Conservation (phyloP, 1,284 basidiomycete genomes). For the Ganoderma lucidum region DNA sequence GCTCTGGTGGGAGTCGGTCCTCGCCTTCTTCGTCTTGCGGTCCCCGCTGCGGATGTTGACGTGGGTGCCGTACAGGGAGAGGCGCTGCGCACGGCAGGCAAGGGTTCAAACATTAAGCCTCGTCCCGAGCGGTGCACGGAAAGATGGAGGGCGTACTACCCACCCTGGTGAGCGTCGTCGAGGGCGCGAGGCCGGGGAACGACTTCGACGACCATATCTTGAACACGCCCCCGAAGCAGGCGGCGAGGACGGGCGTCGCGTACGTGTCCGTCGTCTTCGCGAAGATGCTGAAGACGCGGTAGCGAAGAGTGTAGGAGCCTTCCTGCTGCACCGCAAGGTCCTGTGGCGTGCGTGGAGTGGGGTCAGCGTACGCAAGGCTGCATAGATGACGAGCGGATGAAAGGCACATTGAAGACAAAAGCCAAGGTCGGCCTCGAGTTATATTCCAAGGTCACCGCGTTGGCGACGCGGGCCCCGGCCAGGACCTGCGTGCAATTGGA, state of each 20-base stretch:
- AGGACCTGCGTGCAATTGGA: constrained; percentile 62
- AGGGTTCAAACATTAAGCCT: not conserved
- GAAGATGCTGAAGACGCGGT: constrained; percentile 39
- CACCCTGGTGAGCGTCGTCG: constrained; percentile 81
- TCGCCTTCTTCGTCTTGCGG: constrained; percentile 7
- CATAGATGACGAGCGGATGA: not conserved
- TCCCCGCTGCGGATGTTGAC: constrained; percentile 10
- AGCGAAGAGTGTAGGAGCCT: constrained; percentile 39
- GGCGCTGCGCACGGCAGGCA: not conserved
- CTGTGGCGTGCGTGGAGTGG: constrained; percentile 16
- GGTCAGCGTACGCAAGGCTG: not conserved
- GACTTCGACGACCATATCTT: constrained; percentile 82
- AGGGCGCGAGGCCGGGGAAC: constrained; percentile 76
- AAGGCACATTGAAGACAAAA: constrained; percentile 74
- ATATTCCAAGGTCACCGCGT: constrained; percentile 65
- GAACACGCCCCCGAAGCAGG: constrained; percentile 74
- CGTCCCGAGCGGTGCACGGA: not conserved
- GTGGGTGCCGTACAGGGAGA: constrained; percentile 10
- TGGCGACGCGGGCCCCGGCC: constrained; percentile 71
- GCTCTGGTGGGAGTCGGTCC: not conserved
- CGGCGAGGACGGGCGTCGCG: constrained; percentile 65
- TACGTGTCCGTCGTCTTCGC: constrained; percentile 29
- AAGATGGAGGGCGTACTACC: not conserved
- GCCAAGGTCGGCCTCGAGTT: constrained; percentile 64
- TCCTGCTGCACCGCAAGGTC: constrained; percentile 40